Evolutionary conservation across 1,139 yeast genomes (phyloP), one percentile per base, ranked within the genome.

Genomic region (Geotrichum armillariae): DNA sequence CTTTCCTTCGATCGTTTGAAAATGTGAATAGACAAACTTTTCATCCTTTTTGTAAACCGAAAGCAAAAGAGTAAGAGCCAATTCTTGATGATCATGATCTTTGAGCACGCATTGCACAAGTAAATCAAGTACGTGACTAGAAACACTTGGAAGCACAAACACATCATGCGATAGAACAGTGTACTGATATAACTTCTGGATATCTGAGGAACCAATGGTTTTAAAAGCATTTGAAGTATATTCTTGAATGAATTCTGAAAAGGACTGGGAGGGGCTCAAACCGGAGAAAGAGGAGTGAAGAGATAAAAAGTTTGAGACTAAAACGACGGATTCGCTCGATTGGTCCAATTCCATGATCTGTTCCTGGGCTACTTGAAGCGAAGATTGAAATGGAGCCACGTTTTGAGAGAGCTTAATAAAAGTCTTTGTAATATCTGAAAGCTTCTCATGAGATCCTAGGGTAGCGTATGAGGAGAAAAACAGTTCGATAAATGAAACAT

Each of bases 1-100:
- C 23, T 48, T 48, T n/a, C 52, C 52, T 9, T 38, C 45, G 2
- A 17, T 20, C 11, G 52, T 41, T 20, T 48, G 52, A 16, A 45
- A 48, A 34, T 23, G 34, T 21, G 29, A 22, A 22, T 18, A n/a
- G 8, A 39, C 25, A 39, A 31, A 48, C 12, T 18, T n/a, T 16
- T 48, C 40, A 14, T 48, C 52, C 32, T 16, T 4, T 22, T 43
- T 43, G 9, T 34, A n/a, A 9, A 48, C 31, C 2, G 41, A 32
- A 4, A 37, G 25, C 6, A 48, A n/a, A 11, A 48, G 9, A 3
- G 31, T 17, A 4, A 48, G 31, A 2, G 52, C 33, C 1, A 21
- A 11, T 21, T 32, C 33, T 16, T 43, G 48, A 23, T 43, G 31
- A 3, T 6, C 31, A 20, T 48, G 45, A 21, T 48, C 47, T 18